Evolutionary conservation across 2,329 filamentous ascomycete species (phyloP).

Genomic region (Drechslera avenae): DNA sequence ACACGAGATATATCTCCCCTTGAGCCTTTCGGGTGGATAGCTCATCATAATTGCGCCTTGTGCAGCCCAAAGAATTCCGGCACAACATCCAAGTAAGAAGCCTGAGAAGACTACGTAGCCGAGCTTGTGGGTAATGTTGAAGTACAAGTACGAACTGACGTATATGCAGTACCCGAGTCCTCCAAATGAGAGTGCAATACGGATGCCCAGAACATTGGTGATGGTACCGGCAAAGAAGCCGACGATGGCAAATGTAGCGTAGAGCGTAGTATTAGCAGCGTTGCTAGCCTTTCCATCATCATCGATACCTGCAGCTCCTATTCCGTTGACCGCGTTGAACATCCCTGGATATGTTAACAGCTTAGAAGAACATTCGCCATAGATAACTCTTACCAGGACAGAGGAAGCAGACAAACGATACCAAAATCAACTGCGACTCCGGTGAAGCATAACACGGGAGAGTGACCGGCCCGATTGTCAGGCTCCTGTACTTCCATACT

Average conservation of each 20-base stretch:
- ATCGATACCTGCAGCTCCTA: slow-evolving; percentile 52
- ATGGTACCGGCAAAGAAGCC: slow-evolving; percentile 70
- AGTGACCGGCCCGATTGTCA: slow-evolving; percentile 46
- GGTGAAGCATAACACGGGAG: slow-evolving; percentile 55
- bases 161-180: slow-evolving; percentile 78
- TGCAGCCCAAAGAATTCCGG: slow-evolving; percentile 76
- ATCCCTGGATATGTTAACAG: slow-evolving; percentile 40
- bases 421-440: slow-evolving; percentile 51
- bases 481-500: slow-evolving; percentile 52
- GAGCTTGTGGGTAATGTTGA: slow-evolving; percentile 66
- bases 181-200: slow-evolving; percentile 68
- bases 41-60: slow-evolving; percentile 75
- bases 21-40: not conserved
- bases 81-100: slow-evolving; percentile 73
- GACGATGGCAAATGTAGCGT: slow-evolving; percentile 69
- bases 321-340: slow-evolving; percentile 55
- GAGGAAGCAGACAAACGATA: slow-evolving; percentile 56
- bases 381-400: slow-evolving; percentile 45
- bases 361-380: not conserved
- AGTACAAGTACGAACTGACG: slow-evolving; percentile 69
- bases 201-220: slow-evolving; percentile 73
- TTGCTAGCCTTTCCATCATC: slow-evolving; percentile 61
- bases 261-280: slow-evolving; percentile 66
- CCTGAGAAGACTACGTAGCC: slow-evolving; percentile 77
- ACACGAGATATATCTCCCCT: not conserved